Evolutionary conservation across 2,329 filamentous ascomycete species (phyloP).

Genomic region (Colletotrichum sp.): DNA sequence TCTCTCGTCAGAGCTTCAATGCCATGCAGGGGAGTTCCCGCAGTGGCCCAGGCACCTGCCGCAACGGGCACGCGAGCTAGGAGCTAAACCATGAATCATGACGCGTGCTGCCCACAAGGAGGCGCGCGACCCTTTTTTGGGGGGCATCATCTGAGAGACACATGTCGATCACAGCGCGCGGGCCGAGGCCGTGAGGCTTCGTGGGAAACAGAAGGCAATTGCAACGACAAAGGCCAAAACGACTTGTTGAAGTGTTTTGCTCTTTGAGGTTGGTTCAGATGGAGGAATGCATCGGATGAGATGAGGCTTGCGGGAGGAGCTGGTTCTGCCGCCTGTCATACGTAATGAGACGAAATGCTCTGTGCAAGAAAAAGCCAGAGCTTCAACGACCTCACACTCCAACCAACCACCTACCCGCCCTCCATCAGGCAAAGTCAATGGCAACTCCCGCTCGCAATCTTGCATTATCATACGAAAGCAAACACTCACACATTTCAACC

Average conservation of each 20-base stretch:
- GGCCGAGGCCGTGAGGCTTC: not conserved
- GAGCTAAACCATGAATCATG: not conserved
- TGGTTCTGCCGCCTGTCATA: not conserved
- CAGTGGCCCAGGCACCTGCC: not conserved
- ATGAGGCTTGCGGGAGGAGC: not conserved
- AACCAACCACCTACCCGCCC: not conserved
- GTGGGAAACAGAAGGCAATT: not conserved
- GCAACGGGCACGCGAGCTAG: not conserved
- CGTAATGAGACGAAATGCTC: not conserved
- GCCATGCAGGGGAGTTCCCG: not conserved
- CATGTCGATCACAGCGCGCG: not conserved
- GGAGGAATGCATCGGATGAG: slow-evolving; percentile 2
- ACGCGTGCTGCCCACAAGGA: not conserved
- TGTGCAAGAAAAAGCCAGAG: not conserved
- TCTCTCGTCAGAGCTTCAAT: not conserved
- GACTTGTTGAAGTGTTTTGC: not conserved
- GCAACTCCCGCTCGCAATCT: not conserved
- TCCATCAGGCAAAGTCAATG: not conserved
- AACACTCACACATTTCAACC: not conserved
- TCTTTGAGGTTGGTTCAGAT: not conserved
- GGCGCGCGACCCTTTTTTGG: not conserved
- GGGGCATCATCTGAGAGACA: not conserved
- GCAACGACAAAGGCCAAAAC: not conserved
- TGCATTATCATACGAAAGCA: not conserved
- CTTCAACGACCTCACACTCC: not conserved